These are phyloP conservation scores for Dictyostelium capitatum DNA, from an alignment of 78 protist genomes.

Conservation along the genomic window DNA sequence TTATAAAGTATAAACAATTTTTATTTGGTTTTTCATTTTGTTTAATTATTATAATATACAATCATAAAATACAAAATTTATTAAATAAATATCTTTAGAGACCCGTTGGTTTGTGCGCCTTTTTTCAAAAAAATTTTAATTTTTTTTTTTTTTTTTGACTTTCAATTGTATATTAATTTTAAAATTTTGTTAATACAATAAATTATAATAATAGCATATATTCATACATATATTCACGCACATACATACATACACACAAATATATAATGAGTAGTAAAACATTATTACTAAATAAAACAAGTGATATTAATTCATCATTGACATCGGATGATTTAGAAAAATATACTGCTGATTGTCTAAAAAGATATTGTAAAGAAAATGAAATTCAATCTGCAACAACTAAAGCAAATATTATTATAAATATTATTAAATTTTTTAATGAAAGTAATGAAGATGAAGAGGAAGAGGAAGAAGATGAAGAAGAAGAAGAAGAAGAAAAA, in stretches of 20 bases:
- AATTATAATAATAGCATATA: too few relatives aligned
- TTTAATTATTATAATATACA: background rate
- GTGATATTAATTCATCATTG: constrained; percentile 24
- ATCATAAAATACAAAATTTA: background rate
- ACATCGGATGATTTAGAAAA: constrained; percentile 6
- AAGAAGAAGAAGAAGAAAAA: background rate
- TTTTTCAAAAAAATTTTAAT: too few relatives aligned
- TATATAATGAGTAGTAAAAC: background rate
- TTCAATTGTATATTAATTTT: too few relatives aligned
- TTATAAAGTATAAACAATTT: background rate
- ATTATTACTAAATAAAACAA: constrained; percentile 10
- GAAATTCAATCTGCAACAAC: background rate
- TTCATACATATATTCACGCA: too few relatives aligned
- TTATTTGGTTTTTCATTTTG: background rate
- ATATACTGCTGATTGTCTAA: constrained; percentile 57
- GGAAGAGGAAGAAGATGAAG: background rate
- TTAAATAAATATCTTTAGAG: constrained; percentile 3
- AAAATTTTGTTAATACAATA: too few relatives aligned
- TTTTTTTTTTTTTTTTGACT: too few relatives aligned
- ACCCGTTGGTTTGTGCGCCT: too few relatives aligned
- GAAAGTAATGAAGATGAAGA: background rate
- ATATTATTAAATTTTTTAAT: background rate
- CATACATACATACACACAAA: too few relatives aligned
- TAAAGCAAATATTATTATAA: constrained; percentile 14
- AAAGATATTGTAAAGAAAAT: constrained; percentile 45